Conservation (phyloP, 441 rosid species). For the Jatropha multifida region DNA sequence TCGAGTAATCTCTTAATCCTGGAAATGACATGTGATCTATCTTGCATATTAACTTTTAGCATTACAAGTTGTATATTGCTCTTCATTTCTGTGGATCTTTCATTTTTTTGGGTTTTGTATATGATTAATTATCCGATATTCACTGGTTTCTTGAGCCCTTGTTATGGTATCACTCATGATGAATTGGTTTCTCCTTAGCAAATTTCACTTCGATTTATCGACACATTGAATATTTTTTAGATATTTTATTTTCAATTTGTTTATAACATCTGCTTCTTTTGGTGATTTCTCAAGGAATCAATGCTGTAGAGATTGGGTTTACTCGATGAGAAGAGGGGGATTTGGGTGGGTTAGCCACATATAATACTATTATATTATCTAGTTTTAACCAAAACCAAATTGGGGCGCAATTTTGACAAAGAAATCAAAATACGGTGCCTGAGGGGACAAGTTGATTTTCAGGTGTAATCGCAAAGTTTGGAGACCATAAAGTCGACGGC, state of each 20-base stretch:
- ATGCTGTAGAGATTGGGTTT: conserved; percentile 57
- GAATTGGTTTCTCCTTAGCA: not conserved
- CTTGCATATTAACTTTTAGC: not conserved
- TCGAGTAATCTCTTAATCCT: too few relatives aligned
- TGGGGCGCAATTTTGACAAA: too few relatives aligned
- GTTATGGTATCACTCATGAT: not conserved
- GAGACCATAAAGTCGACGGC: too few relatives aligned
- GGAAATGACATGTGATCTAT: not conserved
- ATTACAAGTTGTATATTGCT: not conserved
- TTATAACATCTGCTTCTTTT: conserved; percentile 8
- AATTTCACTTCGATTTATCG: not conserved
- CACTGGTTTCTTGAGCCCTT: not conserved
- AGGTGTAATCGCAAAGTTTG: too few relatives aligned
- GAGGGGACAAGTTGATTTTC: too few relatives aligned
- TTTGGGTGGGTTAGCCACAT: too few relatives aligned
- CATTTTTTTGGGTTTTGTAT: not conserved
- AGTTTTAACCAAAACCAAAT: too few relatives aligned
- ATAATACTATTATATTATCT: too few relatives aligned
- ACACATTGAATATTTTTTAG: too few relatives aligned
- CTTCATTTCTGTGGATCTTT: not conserved
- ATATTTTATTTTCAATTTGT: not conserved
- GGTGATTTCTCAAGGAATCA: conserved; percentile 84
- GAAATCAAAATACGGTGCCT: too few relatives aligned
- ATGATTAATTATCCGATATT: not conserved
- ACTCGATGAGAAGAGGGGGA: too few relatives aligned